Conservation (phyloP, 1,139 yeast genomes). For the Meyerozyma elateridarum region DNA sequence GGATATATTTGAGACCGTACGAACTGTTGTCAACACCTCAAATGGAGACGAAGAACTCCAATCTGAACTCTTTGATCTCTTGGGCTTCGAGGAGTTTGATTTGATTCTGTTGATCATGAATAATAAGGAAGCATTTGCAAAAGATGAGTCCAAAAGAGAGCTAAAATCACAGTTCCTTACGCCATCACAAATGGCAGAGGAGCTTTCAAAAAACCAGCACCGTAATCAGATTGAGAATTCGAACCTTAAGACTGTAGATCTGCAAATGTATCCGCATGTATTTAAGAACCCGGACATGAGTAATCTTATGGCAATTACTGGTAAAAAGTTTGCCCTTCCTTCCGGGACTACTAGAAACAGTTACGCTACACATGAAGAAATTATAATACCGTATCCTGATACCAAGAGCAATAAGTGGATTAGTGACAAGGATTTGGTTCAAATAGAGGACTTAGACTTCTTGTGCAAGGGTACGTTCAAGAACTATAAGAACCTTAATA, state of each 20-base stretch:
- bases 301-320: constrained; percentile 66
- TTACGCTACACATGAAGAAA: constrained; percentile 69
- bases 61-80: constrained; percentile 63
- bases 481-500: constrained; percentile 71
- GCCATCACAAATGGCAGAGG: constrained; percentile 12
- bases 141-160: constrained; percentile 16
- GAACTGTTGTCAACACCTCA: constrained; percentile 5
- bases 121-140: constrained; percentile 33
- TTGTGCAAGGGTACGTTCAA: constrained; percentile 82
- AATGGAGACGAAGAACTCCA: constrained; percentile 61
- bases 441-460: constrained; percentile 61
- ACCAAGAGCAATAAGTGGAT: constrained; percentile 42
- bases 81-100: constrained; percentile 85
- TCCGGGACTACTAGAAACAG: constrained; percentile 70
- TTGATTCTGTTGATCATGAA: constrained; percentile 64
- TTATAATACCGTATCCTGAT: constrained; percentile 73
- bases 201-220: constrained; percentile 39
- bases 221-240: constrained; percentile 26
- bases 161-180: constrained; percentile 11
- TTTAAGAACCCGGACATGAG: constrained; percentile 68
- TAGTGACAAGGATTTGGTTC: constrained; percentile 51
- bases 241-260: constrained; percentile 9
- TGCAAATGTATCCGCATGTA: constrained; percentile 79
- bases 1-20: constrained; percentile 4
- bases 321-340: constrained; percentile 77